These are phyloP conservation scores for Zasmidium citrigriseum DNA, from an alignment of 2,329 filamentous ascomycete genomes.

Conservation along the genomic window DNA sequence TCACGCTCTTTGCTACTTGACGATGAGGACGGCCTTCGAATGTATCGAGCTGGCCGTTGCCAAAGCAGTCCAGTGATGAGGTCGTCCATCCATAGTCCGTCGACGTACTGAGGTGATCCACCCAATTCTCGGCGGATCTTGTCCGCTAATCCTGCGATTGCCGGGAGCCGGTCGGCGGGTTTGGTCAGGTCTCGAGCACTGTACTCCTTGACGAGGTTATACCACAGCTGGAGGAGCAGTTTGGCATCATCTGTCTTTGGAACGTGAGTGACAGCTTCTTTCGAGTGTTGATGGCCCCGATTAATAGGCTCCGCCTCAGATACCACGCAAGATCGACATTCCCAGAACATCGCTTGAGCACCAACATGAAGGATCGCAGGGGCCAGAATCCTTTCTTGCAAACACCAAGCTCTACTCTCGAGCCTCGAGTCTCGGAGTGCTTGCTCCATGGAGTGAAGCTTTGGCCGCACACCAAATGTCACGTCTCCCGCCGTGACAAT, in stretches of 20 bases:
- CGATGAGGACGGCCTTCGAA: no score
- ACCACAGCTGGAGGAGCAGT: background rate
- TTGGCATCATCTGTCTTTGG: background rate
- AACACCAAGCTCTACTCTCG: slow-evolving; percentile 4
- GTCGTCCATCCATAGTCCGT: background rate
- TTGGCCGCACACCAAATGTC: background rate
- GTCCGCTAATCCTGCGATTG: background rate
- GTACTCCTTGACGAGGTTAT: background rate
- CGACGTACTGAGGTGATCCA: background rate
- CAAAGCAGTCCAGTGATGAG: background rate
- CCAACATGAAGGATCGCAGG: background rate
- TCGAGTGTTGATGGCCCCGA: background rate
- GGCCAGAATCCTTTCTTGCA: background rate
- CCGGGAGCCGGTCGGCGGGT: background rate
- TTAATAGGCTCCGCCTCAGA: background rate
- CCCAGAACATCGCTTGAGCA: background rate
- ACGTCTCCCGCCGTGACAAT: background rate
- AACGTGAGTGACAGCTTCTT: background rate
- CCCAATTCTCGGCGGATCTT: background rate
- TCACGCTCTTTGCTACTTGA: background rate
- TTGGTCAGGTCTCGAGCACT: background rate
- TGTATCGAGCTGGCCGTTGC: background rate
- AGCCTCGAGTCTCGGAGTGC: slow-evolving; percentile 1
- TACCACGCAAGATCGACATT: background rate
- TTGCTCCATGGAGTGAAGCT: background rate